Evolutionary conservation across 306 rosid species (phyloP), one percentile per base, ranked within the genome.

Genomic region (Myrica gale): DNA sequence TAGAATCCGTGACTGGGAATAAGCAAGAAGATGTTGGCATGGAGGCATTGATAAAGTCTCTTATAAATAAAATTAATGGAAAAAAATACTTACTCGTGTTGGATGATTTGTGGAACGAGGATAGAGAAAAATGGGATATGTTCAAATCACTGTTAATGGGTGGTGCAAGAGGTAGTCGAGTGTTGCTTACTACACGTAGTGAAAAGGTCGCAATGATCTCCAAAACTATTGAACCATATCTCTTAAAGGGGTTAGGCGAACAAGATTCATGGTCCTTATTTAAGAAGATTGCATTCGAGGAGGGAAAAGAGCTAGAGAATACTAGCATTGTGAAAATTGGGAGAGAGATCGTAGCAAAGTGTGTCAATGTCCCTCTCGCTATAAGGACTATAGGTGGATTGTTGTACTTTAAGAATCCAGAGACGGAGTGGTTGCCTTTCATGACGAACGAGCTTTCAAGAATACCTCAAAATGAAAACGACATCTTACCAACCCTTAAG

Each of bases 361-460:
- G 82, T 45, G 17, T 16, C 0, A 74, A 68, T 5, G 58, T 79
- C 51, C 73, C 82, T 37, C 68, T 79, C 0, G 82, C 73, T 20
- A 63, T 79, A 0, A 72, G 42, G 72, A 32, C 37, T 7, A 67
- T 65, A 39, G 82, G 75, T 63, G 42, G 82, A 21, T 50, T 79
- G 26, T 37, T 78, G 73, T 32, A 32, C 37, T 2, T 32, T 32
- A 46, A n/a, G 54, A 19, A 43, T 62, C 17, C 62, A 0, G 57
- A 50, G 51, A 7, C 47, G 2, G 48, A 62, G 9, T 72, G 73
- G 77, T 9, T 44, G 17, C 12, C 37, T 4, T 71, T 78, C 46
- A 72, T 32, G 44, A 17, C 71, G 10, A 21, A 1, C 7, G 21
- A 79, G 32, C 32, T 62, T 20, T 3, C n/a, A 7, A 52, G 19